Percentiles rank a stretch among this genome's conserved stretches.
phyloP scores from a whole-genome alignment of 177 flowering plant genomes.

The Vitis hybrid region DNA sequence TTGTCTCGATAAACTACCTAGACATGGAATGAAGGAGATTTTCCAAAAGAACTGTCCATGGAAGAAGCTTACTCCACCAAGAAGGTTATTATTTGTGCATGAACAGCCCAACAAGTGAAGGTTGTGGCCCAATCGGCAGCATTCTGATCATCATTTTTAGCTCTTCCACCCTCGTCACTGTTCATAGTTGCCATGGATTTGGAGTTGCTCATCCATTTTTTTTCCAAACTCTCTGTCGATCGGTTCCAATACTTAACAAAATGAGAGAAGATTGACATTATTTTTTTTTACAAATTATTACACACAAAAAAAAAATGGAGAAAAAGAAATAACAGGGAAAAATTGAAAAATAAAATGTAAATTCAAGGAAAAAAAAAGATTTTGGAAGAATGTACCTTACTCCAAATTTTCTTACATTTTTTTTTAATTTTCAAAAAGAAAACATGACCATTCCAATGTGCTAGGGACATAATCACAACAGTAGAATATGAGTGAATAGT shows the following conservation, averaged over 20 bases:
- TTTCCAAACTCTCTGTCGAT: conserved; percentile 6
- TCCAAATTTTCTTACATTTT: no score
- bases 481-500: no score
- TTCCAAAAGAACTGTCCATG: conserved; percentile 20
- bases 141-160: conserved; percentile 34
- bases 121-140: conserved; percentile 40
- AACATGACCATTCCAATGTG: no score
- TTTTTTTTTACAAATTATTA: no score
- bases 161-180: conserved; percentile 39
- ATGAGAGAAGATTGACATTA: no score
- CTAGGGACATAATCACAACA: no score
- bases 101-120: conserved; percentile 30
- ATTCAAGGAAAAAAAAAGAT: no score
- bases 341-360: no score
- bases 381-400: no score
- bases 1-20: conserved; percentile 20
- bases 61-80: conserved; percentile 23
- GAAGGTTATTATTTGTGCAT: conserved; percentile 34
- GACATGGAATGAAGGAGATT: conserved; percentile 23
- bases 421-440: no score
- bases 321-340: no score
- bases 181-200: conserved; percentile 30
- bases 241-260: conserved; percentile 1
- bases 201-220: background rate
- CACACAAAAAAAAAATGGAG: no score